Evolutionary conservation across 164 flowering plant species (phyloP).

Genomic region (Echeveria elegans): DNA sequence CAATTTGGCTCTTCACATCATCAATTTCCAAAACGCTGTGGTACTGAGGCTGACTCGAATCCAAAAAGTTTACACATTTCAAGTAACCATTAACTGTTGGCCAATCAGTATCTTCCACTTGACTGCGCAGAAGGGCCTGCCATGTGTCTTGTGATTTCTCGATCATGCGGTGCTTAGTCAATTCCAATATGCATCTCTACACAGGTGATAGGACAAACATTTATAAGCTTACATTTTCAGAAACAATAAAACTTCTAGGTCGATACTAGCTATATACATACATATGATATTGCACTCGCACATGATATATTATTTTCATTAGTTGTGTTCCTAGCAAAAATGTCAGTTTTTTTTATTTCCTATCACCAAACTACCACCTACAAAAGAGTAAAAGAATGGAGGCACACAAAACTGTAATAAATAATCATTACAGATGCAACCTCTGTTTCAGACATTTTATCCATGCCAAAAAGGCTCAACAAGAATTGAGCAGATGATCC

Average conservation of each 20-base stretch:
- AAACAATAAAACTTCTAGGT: neutral
- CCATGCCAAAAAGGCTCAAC: conserved; percentile 6
- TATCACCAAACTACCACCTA: neutral
- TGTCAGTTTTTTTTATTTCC: neutral
- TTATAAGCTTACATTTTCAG: neutral
- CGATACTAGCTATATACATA: neutral
- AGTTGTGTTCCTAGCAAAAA: neutral
- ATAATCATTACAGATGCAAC: neutral
- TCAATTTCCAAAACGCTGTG: conserved; percentile 4
- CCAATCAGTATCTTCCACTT: neutral
- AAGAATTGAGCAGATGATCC: conserved; percentile 9
- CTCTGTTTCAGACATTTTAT: conserved; percentile 2
- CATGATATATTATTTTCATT: too few relatives aligned
- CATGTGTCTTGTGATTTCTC: neutral
- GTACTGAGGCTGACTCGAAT: neutral
- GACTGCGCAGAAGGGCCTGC: neutral
- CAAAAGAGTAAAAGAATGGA: neutral
- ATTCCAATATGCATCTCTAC: conserved; percentile 3
- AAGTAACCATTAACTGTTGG: neutral
- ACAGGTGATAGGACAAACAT: neutral
- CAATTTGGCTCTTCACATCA: conserved; percentile 2
- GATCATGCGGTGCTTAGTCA: neutral
- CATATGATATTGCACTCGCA: neutral
- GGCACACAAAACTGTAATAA: neutral
- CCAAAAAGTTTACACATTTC: neutral